Conservation (phyloP, 306 rosid genomes). For the Gleditsia sinensis region DNA sequence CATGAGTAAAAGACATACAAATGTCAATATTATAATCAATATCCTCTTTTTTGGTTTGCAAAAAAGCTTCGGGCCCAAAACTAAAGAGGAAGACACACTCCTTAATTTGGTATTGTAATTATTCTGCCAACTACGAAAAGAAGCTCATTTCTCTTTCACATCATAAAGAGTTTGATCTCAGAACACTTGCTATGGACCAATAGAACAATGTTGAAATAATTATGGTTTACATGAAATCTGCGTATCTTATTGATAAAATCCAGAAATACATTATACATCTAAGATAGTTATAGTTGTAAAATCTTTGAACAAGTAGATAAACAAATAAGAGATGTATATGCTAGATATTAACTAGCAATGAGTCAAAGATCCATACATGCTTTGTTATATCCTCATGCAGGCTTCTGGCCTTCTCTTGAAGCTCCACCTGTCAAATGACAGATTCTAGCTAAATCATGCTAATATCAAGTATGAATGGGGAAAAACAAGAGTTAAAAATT, state of each 20-base stretch:
- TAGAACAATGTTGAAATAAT: not conserved
- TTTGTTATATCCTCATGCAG: slow-evolving; percentile 67
- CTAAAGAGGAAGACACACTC: not conserved
- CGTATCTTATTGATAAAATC: slow-evolving; percentile 12
- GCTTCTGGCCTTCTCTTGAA: slow-evolving; percentile 62
- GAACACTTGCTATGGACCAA: not conserved
- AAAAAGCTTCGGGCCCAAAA: not conserved
- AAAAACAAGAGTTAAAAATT: not conserved
- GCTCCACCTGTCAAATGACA: slow-evolving; percentile 53
- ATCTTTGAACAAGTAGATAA: slow-evolving; percentile 6
- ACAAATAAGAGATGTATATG: not conserved
- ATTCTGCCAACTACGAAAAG: too few species aligned
- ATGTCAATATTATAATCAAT: not conserved
- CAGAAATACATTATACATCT: slow-evolving; percentile 5
- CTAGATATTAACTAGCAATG: slow-evolving; percentile 1
- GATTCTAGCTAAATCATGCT: not conserved
- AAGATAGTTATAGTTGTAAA: not conserved
- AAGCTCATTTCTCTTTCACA: not conserved
- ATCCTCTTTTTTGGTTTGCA: too few species aligned
- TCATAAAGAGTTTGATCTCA: not conserved
- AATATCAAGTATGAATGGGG: not conserved
- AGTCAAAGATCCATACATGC: slow-evolving; percentile 52
- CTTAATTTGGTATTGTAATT: not conserved
- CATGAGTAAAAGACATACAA: not conserved
- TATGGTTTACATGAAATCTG: not conserved